Evolutionary conservation across 2,329 filamentous ascomycete species (phyloP).

Genomic region (Dichotomopilus funicola): DNA sequence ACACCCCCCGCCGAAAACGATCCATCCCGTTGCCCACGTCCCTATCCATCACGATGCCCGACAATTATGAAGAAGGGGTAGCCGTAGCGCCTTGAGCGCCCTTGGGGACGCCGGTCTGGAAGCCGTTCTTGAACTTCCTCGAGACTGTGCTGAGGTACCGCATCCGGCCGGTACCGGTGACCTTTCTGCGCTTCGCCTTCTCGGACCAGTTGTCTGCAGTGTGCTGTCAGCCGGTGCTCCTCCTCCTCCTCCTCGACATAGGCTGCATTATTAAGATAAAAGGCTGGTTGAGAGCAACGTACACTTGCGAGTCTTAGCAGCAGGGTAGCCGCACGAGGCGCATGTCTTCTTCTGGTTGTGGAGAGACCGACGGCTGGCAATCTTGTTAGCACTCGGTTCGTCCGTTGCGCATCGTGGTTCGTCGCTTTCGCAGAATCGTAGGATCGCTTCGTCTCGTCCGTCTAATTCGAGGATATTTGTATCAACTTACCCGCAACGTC

Average conservation of each 20-base stretch:
- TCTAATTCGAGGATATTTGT: slow-evolving; percentile 8
- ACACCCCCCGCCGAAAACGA: slow-evolving; percentile 26
- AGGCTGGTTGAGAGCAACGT: slow-evolving; percentile 43
- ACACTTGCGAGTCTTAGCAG: slow-evolving; percentile 98
- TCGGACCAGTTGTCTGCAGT: slow-evolving; percentile 93
- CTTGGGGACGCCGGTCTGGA: slow-evolving; percentile 86
- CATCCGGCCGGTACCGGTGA: slow-evolving; percentile 93
- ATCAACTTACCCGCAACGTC: slow-evolving; percentile 82
- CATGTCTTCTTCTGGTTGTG: slow-evolving; percentile 99
- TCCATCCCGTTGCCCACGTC: slow-evolving; percentile 18
- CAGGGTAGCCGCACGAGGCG: slow-evolving; percentile 89
- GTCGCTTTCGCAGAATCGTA: slow-evolving; percentile 2
- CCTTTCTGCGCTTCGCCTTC: slow-evolving; percentile 99
- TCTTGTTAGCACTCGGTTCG: slow-evolving; percentile 20
- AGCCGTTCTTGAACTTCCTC: slow-evolving; percentile 95
- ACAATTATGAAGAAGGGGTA: slow-evolving; percentile 24
- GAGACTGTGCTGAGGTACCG: slow-evolving; percentile 88
- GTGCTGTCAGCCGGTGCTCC: slow-evolving; percentile 20
- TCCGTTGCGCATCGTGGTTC: slow-evolving; percentile 2
- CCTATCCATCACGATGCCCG: slow-evolving; percentile 12
- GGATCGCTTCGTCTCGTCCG: slow-evolving; percentile 6
- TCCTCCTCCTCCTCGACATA: no score
- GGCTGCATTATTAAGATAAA: no score
- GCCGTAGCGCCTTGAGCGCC: slow-evolving; percentile 61
- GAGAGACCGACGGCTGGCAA: slow-evolving; percentile 73